These are phyloP conservation scores for Xylaria sp. DNA, from an alignment of 2,329 filamentous ascomycete species.

Conservation along the genomic window DNA sequence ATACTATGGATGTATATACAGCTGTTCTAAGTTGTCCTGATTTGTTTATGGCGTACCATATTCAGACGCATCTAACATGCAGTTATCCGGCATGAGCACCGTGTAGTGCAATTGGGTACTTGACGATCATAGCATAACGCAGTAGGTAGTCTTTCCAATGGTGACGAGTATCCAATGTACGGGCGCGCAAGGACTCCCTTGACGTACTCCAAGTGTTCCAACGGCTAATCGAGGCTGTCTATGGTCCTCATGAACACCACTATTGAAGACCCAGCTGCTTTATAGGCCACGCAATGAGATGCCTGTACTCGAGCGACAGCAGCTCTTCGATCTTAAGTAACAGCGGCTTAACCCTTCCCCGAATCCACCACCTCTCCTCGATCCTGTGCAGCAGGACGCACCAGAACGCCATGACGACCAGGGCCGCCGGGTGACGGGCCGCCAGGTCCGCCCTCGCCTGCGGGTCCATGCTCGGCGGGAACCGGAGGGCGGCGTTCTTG, in stretches of 20 bases:
- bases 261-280: slow-evolving; percentile 4
- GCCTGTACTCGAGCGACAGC: slow-evolving; percentile 13
- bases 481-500: slow-evolving; percentile 30
- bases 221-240: background rate
- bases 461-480: slow-evolving; percentile 14
- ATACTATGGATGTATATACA: too few relatives aligned
- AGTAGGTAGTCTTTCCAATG: too few relatives aligned
- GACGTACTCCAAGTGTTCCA: background rate
- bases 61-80: background rate
- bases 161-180: too few relatives aligned
- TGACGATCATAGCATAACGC: too few relatives aligned
- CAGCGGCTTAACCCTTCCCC: slow-evolving; percentile 19
- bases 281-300: slow-evolving; percentile 19
- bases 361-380: slow-evolving; percentile 29
- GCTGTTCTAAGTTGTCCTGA: too few relatives aligned
- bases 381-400: slow-evolving; percentile 29
- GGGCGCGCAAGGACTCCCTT: too few relatives aligned
- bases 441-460: slow-evolving; percentile 23
- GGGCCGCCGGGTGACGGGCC: slow-evolving; percentile 19
- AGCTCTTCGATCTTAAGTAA: slow-evolving; percentile 20
- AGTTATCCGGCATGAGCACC: too few relatives aligned
- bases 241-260: background rate
- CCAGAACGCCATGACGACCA: slow-evolving; percentile 34
- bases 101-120: too few relatives aligned
- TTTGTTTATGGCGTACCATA: background rate